Conservation (phyloP, 2,329 filamentous ascomycete genomes). For the Sclerotinia borealis region DNA sequence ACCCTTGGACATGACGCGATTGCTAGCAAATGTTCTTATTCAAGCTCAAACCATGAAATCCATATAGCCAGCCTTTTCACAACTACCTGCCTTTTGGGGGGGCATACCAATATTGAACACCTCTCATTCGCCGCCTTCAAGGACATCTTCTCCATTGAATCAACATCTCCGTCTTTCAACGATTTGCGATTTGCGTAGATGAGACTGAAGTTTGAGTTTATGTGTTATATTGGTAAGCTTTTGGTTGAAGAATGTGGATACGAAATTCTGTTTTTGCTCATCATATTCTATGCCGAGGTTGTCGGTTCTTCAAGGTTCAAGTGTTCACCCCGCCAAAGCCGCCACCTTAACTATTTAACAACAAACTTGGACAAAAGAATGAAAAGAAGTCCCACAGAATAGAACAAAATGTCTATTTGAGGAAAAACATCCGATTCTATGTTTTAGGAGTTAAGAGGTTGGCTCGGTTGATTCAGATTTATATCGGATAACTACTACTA, state of each 20-base stretch:
- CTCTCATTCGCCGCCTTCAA: background rate
- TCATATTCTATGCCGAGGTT: constrained; percentile 7
- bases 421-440: background rate
- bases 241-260: background rate
- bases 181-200: background rate
- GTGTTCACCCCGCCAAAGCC: constrained; percentile 6
- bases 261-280: background rate
- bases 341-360: constrained; percentile 1
- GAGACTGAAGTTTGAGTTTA: background rate
- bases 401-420: background rate
- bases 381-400: background rate
- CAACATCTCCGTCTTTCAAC: background rate
- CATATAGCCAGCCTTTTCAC: background rate
- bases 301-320: too few species aligned
- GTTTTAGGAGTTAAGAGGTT: background rate
- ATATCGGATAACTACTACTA: too few species aligned
- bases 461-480: background rate
- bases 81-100: background rate
- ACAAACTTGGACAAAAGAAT: too few species aligned
- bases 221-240: constrained; percentile 10
- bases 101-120: background rate
- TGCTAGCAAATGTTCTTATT: background rate
- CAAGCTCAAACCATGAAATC: constrained; percentile 5
- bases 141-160: constrained; percentile 5
- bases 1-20: background rate